Base-by-base conservation (phyloP, 176 grass and related monocot species). In the Hordeum marinum region DNA sequence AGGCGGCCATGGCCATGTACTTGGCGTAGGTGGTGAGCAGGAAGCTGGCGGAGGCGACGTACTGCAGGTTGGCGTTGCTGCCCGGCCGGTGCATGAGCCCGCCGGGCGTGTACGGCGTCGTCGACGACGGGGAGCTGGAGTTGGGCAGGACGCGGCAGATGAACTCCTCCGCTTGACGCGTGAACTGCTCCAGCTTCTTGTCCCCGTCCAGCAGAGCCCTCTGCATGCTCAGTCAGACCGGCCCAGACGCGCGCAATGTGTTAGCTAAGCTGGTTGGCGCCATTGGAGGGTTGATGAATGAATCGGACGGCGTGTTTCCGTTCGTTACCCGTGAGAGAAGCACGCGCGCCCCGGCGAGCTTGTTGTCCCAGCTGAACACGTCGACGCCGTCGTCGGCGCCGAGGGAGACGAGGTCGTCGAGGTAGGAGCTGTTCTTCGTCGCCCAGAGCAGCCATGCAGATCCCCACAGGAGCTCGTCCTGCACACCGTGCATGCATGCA, bases 361-460 rank as follows among this genome's bases (percentile, higher is more conserved):
- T 98, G 80, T 98, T 94, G 76, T 98, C 95, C 95, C 92, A 98
- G 85, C 90, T 98, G 75, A 98, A 98, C 61, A 93, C 88, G 86
- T 98, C 95, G 75, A 80, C 76, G 72, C 61, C 77, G 80, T 93
- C 92, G 48, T 75, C 85, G 76, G 59, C 92, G 37, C 61, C 87
- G 18, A 94, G 76, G 35, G 90, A 91, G 71, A 35, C 18, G 45
- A 90, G 31, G 55, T 87, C 90, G 24, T 54, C 42, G 80, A 93
- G 69, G 76, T 98, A 98, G 9, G 79, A 91, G 25, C 61, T 7
- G 82, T 95, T 83, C 78, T 93, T 95, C 18, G 91, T 95, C 37
- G 92, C 91, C 90, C 83, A 90, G 9, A 89, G 90, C n/a, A 95
- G 80, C 95, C 95, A 98, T 25, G 95, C 72, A 17, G 87, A 90